Percentiles rank a stretch among this genome's conserved stretches.
Evolutionary conservation across 208 protist species (phyloP).

Genomic region (Novymonas esmeraldas): DNA sequence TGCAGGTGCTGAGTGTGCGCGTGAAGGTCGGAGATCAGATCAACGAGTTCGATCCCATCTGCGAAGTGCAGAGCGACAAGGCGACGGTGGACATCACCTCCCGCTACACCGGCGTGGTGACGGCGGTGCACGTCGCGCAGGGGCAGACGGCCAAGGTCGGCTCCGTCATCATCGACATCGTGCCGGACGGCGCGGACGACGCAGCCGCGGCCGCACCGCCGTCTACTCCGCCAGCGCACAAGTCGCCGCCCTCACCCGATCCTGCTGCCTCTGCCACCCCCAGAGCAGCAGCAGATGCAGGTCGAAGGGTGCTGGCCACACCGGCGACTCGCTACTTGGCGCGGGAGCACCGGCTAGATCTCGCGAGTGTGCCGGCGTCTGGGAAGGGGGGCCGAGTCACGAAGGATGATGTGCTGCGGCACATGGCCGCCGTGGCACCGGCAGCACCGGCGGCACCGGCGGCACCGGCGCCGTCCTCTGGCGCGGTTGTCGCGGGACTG

Average conservation of each 20-base stretch:
- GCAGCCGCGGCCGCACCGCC: not conserved
- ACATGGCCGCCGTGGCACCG: slow-evolving; percentile 2
- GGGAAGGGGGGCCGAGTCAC: slow-evolving; percentile 88
- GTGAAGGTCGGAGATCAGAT: slow-evolving; percentile 93
- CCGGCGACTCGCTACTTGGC: slow-evolving; percentile 92
- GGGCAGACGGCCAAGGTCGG: slow-evolving; percentile 90
- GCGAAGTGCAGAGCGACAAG: slow-evolving; percentile 96
- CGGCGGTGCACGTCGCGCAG: slow-evolving; percentile 76
- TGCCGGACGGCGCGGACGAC: slow-evolving; percentile 7
- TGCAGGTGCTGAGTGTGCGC: slow-evolving; percentile 93
- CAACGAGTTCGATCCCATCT: slow-evolving; percentile 93
- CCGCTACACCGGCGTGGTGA: slow-evolving; percentile 88
- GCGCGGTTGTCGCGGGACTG: not conserved
- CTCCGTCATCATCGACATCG: slow-evolving; percentile 88
- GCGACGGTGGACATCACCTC: slow-evolving; percentile 94
- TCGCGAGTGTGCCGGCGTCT: slow-evolving; percentile 56
- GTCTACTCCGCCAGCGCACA: not conserved
- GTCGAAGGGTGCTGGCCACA: slow-evolving; percentile 72
- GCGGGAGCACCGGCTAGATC: slow-evolving; percentile 79
- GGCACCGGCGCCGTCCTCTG: slow-evolving; percentile 1
- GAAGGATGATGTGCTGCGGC: slow-evolving; percentile 89
- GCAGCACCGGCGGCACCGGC: not conserved
- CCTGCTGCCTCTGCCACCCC: not conserved
- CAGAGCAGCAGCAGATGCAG: slow-evolving; percentile 1
- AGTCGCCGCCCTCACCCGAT: not conserved